Base-by-base conservation (phyloP, 768 basidiomycete species). In the Xerocomellus amylosporus region DNA sequence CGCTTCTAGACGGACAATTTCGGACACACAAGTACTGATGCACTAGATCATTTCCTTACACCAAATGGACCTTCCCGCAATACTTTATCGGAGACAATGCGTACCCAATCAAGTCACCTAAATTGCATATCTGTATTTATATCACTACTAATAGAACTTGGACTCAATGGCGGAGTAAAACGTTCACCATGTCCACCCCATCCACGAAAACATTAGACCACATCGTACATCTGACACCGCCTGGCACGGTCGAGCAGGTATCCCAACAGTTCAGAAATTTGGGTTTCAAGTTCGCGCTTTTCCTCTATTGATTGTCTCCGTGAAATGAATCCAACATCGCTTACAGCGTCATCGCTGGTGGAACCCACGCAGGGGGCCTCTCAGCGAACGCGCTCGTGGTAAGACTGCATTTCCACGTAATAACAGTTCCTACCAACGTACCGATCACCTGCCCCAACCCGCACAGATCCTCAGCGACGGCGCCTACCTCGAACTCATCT, bases 171-270 rank as follows among this genome's bases (percentile, higher is more conserved):
- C n/a, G 17, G 19, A n/a, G 15, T 13, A n/a, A 22, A 26, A 7
- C 30, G 33, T 37, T 51, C 19, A 20, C n/a, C 24, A 71, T 69
- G 70, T 45, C 63, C 13, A 33, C 37, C 7, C 66, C 67, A 26
- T 71, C 73, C 17, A 82, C 79, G 2, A 71, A 66, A 41, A 78
- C 68, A 28, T 63, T 88, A 12, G 88, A 90, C 58, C 88, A 90
- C 58, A 81, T 90, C 53, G 79, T 90, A 1, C 82, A 88, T 64
- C 73, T 90, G n/a, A 84, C 84, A 0, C 82, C 86, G 0, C 83
- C 86, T 2, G 84, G 80, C 0, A 75, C 81, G 0, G 73, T 88
- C 10, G 64, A 75, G 19, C 67, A 77, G 33, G 77, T 75, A 20
- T 73, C 81, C 1, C 65, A 77, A 20, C 78, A 81, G 43, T 88